Base-by-base conservation (phyloP, 768 basidiomycete species). In the Termitomyces heimii region DNA sequence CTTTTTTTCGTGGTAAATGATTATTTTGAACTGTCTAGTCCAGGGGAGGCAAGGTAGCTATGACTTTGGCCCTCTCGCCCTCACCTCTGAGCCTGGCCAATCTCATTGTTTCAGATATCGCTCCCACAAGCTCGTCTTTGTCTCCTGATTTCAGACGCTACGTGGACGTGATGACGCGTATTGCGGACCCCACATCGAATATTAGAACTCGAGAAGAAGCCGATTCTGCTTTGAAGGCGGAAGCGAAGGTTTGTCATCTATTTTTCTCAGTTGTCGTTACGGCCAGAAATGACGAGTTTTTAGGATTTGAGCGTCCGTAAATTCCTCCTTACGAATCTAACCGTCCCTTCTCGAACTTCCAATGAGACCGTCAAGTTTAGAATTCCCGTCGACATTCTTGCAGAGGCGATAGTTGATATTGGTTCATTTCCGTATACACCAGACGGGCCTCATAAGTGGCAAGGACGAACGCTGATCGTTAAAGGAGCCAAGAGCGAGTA, bases 31-130 rank as follows among this genome's bases (percentile, higher is more conserved):
- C 45, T 26, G 26, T 60, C 13, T 28, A 50, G 22, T 34, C 32
- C 29, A 90, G 88, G 89, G 92, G 91, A 34, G 91, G 91, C n/a
- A 93, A 91, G 67, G 85, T 82, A 1, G 86, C 86, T 0, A 88
- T 88, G 85, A 64, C 82, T 1, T 69, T 86, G 16, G 86, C 86
- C 3, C 75, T 83, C 14, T 57, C 75, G 5, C 73, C 77, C 3
- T 78, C 81, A 0, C 42, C 31, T 16, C 44, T 55, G 13, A 52
- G 31, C 12, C 56, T 62, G 22, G 56, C 53, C 63, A 71, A 80
- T 34, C 80, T 89, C 32, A 83, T 92, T 53, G 78, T 89, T 12
- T 90, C 82, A n/a, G 93, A 94, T 68, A 90, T 94, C 57, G 77
- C 88, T 0, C 92, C 93, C 2, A 75, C 82, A 1, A 74, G 72